Conservation (phyloP, 345 rosid genomes). For the Sonneratia alba region DNA sequence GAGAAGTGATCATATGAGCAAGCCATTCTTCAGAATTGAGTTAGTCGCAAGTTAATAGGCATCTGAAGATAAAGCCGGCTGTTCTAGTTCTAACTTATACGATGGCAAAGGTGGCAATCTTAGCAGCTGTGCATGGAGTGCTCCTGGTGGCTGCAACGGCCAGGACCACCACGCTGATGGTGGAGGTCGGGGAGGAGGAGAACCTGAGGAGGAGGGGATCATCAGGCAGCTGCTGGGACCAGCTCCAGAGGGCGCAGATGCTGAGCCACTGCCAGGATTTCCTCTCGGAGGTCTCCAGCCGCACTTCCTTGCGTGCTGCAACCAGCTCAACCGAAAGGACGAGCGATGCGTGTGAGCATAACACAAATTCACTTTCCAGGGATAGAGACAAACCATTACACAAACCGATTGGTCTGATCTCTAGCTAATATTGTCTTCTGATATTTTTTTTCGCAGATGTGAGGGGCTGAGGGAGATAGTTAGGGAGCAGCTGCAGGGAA, state of each 20-base stretch:
- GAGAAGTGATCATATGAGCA: no score
- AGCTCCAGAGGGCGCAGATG: slow-evolving; percentile 17
- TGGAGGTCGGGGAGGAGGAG: slow-evolving; percentile 15
- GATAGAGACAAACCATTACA: no score
- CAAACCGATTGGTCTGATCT: no score
- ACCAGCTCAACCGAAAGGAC: slow-evolving; percentile 6
- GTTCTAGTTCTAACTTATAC: neutral
- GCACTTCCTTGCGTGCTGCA: slow-evolving; percentile 8
- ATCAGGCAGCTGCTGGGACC: slow-evolving; percentile 12
- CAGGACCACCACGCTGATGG: slow-evolving; percentile 16
- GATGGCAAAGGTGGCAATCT: slow-evolving; percentile 18
- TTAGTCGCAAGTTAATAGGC: no score
- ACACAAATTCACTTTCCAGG: neutral
- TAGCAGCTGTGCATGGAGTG: slow-evolving; percentile 14
- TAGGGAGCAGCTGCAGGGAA: neutral
- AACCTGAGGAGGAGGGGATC: neutral
- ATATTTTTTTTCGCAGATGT: neutral
- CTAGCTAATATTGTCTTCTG: no score
- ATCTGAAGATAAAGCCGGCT: neutral
- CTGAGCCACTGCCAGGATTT: slow-evolving; percentile 28
- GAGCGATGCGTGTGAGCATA: neutral
- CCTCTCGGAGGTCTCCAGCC: neutral
- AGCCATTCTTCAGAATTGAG: no score
- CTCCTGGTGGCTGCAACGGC: slow-evolving; percentile 17
- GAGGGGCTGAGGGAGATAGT: slow-evolving; percentile 10